These are phyloP conservation scores for Dioscorea cayenensis DNA, from an alignment of 116 monocot species.

Conservation along the genomic window DNA sequence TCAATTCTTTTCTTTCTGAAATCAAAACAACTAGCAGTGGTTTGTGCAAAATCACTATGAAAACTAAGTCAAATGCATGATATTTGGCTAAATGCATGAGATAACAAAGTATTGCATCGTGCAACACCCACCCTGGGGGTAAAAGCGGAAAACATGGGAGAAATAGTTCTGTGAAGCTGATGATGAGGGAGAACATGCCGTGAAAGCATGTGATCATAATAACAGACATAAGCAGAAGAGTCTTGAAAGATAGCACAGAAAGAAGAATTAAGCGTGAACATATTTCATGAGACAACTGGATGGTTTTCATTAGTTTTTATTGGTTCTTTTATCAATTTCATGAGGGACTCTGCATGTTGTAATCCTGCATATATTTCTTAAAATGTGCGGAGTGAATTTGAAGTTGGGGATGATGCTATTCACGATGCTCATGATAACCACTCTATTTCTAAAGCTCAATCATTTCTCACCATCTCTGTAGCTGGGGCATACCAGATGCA, in stretches of 20 bases:
- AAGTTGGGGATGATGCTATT: constrained; percentile 83
- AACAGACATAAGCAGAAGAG: constrained; percentile 17
- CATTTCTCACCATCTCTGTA: constrained; percentile 73
- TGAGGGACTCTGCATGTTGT: background rate
- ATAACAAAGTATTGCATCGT: no score
- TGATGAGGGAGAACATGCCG: constrained; percentile 18
- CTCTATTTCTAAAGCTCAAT: constrained; percentile 24
- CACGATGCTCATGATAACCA: constrained; percentile 37
- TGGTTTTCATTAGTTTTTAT: background rate
- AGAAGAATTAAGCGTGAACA: constrained; percentile 30
- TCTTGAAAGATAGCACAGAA: constrained; percentile 28
- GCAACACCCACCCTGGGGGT: constrained; percentile 17
- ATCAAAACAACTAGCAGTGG: no score
- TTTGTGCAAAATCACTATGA: no score
- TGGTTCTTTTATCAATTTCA: background rate
- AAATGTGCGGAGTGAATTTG: constrained; percentile 44
- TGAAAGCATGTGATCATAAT: constrained; percentile 34
- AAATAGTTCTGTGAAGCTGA: constrained; percentile 23
- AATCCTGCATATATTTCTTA: background rate
- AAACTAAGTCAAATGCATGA: no score
- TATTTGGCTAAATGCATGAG: no score
- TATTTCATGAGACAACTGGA: constrained; percentile 47
- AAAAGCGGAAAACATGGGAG: constrained; percentile 29
- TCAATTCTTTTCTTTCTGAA: no score
- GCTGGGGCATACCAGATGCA: constrained; percentile 74